phyloP scores from a whole-genome alignment of 306 rosid species.

The Prunus fruticosa region DNA sequence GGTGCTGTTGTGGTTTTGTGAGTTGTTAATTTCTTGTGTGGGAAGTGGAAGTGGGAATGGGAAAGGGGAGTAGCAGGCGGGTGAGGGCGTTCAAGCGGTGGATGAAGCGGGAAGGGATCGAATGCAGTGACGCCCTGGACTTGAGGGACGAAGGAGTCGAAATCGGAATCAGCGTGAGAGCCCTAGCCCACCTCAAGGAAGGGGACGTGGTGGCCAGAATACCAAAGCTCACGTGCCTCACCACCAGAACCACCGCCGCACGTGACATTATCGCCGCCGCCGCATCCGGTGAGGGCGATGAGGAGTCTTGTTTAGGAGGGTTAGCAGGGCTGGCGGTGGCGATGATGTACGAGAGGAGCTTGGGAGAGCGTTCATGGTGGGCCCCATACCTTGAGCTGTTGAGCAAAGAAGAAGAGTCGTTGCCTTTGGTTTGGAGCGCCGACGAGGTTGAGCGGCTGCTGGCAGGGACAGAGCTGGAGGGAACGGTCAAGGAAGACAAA shows the following conservation, averaged over 20 bases:
- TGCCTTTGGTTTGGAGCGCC: slow-evolving; percentile 74
- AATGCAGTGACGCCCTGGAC: slow-evolving; percentile 55
- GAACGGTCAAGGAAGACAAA: slow-evolving; percentile 71
- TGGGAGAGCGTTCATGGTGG: slow-evolving; percentile 63
- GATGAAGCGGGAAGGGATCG: slow-evolving; percentile 66
- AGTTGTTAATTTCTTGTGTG: too few relatives aligned
- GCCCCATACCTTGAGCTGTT: slow-evolving; percentile 49
- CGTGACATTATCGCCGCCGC: slow-evolving; percentile 47
- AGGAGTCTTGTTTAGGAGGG: background rate
- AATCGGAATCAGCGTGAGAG: slow-evolving; percentile 38
- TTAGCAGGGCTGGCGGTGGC: slow-evolving; percentile 61
- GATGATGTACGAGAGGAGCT: slow-evolving; percentile 80
- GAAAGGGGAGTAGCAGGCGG: slow-evolving; percentile 40
- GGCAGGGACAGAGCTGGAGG: slow-evolving; percentile 78
- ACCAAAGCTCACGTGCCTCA: slow-evolving; percentile 79
- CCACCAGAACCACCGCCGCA: slow-evolving; percentile 60
- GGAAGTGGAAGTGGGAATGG: background rate
- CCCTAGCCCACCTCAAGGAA: slow-evolving; percentile 50
- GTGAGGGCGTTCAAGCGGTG: slow-evolving; percentile 86
- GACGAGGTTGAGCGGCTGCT: slow-evolving; percentile 53
- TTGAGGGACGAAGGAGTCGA: slow-evolving; percentile 33
- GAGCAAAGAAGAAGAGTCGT: slow-evolving; percentile 30
- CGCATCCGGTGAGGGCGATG: slow-evolving; percentile 30
- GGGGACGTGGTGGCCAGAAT: slow-evolving; percentile 78
- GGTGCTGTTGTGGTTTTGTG: too few relatives aligned